phyloP scores from a whole-genome alignment of 2,329 filamentous ascomycete species.

The Aspergillus aculeatinus region DNA sequence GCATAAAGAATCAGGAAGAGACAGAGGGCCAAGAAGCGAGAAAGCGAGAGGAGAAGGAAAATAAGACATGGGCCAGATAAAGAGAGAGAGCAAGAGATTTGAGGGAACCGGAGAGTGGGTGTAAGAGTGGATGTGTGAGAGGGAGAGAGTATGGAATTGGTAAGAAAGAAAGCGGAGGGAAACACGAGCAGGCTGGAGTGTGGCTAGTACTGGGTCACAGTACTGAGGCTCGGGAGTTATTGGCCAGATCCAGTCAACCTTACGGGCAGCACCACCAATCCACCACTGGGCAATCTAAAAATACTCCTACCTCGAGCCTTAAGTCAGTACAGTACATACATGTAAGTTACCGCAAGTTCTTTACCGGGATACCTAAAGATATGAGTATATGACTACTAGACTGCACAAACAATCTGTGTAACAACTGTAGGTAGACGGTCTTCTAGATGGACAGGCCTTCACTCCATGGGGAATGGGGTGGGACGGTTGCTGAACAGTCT shows the following conservation, averaged over 20 bases:
- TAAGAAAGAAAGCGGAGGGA: slow-evolving; percentile 1
- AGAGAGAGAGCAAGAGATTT: background rate
- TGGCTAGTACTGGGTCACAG: slow-evolving; percentile 13
- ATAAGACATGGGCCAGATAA: background rate
- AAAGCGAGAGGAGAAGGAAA: slow-evolving; percentile 1
- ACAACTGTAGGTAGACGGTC: too few species aligned
- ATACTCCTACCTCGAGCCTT: background rate
- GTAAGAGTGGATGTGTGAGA: background rate
- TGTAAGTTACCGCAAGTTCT: too few species aligned
- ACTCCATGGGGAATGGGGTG: too few species aligned
- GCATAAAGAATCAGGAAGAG: slow-evolving; percentile 2
- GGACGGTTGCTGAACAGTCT: too few species aligned
- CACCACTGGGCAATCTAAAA: background rate
- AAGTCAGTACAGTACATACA: too few species aligned
- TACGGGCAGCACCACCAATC: background rate
- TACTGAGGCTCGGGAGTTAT: background rate
- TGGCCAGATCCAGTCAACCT: background rate
- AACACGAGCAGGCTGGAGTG: slow-evolving; percentile 14
- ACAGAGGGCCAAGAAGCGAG: background rate
- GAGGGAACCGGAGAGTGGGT: background rate
- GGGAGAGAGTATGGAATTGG: slow-evolving; percentile 1
- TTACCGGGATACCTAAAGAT: too few species aligned
- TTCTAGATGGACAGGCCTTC: too few species aligned
- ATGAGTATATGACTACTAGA: too few species aligned
- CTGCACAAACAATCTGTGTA: too few species aligned